Evolutionary conservation across 352 stramenopile genomes (phyloP), one percentile per base, ranked within the genome.

Genomic region (Lagenidium sp.): DNA sequence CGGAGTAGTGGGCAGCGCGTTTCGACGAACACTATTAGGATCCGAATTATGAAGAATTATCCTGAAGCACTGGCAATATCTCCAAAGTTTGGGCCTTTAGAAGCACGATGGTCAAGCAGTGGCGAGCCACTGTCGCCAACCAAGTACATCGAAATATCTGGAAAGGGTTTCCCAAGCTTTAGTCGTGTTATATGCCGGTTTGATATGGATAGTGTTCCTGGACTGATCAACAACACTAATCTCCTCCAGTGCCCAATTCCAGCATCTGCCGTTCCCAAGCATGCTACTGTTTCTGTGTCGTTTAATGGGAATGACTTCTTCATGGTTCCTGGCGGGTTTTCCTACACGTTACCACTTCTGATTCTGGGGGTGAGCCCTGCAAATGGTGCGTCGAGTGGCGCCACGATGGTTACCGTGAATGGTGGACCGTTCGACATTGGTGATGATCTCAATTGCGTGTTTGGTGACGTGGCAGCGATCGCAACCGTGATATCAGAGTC

Each of bases 371-470:
- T 32, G 28, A 32, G 8, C 8, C 28, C 28, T 15, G 15, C 28
- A 15, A 32, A 8, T 15, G 28, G 28, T 32, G 8, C 28, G 28
- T 8, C 15, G 8, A 15, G 8, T 13, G 28, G 28, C 28, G 16
- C n/a, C 16, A 53, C 15, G 13, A 16, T 23, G 7, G 35, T 40
- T 16, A n/a, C n/a, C 5, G 18, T 51, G 10, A 32, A 13, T 8
- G 28, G 28, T 13, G 15, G 15, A 15, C 8, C 28, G 28, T 32
- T 32, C 15, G 28, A 32, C 28, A 13, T 15, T 13, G 15, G 15
- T 32, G 28, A 32, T 15, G 15, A 8, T 15, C 15, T 32, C 0
- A 78, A 60, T 60, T 94, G 79, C 44, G 57, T 60, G n/a, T 95
- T 93, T 40, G 77, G 80, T 10, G 45, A 67, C 2, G 42, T 71